Conservation (phyloP, 768 basidiomycete species). For the Amyloporia xantha region DNA sequence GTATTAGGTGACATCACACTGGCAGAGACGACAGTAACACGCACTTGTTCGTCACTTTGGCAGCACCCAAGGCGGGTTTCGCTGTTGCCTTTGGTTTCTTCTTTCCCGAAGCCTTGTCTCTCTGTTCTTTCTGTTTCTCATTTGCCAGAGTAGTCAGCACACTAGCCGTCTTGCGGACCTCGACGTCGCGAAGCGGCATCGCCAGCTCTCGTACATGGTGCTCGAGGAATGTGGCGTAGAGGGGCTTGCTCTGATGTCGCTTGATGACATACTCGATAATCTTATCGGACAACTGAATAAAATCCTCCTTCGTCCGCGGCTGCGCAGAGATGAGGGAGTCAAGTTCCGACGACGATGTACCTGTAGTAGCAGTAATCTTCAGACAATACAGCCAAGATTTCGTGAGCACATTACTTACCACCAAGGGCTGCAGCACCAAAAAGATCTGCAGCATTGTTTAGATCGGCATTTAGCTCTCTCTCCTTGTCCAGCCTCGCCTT, state of each 20-base stretch:
- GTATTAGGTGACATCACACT: slow-evolving; percentile 9
- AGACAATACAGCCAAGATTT: slow-evolving; percentile 1
- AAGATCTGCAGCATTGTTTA: slow-evolving; percentile 76
- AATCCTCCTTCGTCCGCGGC: slow-evolving; percentile 88
- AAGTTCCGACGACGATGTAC: slow-evolving; percentile 61
- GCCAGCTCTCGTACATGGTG: slow-evolving; percentile 74
- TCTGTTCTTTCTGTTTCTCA: slow-evolving; percentile 89
- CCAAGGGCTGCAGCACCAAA: slow-evolving; percentile 65
- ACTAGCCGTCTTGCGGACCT: slow-evolving; percentile 84
- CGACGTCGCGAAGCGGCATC: slow-evolving; percentile 77
- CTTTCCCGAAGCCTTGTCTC: slow-evolving; percentile 83
- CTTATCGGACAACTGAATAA: slow-evolving; percentile 60
- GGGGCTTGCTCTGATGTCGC: slow-evolving; percentile 73
- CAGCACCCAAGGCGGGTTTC: slow-evolving; percentile 73
- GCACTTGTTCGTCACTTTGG: slow-evolving; percentile 61
- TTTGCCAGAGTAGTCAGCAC: slow-evolving; percentile 83
- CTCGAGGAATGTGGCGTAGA: slow-evolving; percentile 81
- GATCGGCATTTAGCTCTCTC: slow-evolving; percentile 79
- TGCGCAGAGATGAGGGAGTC: slow-evolving; percentile 69
- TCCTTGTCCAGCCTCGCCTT: slow-evolving; percentile 75
- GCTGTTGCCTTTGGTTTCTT: slow-evolving; percentile 70
- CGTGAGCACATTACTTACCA: slow-evolving; percentile 34
- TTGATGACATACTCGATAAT: slow-evolving; percentile 74
- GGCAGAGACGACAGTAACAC: slow-evolving; percentile 10
- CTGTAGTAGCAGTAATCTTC: slow-evolving; percentile 28